phyloP scores from a whole-genome alignment of 1,284 basidiomycete species.

The Rhodotorula sp. region DNA sequence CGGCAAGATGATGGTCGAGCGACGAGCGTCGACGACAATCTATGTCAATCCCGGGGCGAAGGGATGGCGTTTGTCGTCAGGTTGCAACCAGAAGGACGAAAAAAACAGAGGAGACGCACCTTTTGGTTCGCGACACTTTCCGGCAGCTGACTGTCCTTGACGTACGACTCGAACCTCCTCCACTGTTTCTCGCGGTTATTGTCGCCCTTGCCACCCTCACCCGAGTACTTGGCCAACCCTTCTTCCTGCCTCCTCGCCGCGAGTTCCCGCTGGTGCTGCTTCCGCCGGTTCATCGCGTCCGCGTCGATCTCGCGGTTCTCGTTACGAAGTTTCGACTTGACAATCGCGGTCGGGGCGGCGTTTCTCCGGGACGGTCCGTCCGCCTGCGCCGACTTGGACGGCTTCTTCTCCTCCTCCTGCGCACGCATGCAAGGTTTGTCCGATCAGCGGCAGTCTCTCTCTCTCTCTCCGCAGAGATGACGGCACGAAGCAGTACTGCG shows the following conservation, averaged over 20 bases:
- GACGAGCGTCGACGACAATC: slow-evolving; percentile 88
- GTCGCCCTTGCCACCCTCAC: slow-evolving; percentile 65
- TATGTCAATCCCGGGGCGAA: slow-evolving; percentile 48
- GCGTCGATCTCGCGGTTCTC: slow-evolving; percentile 72
- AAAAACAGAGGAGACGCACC: slow-evolving; percentile 55
- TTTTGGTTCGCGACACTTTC: slow-evolving; percentile 69
- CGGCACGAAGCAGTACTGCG: neutral
- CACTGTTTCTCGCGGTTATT: slow-evolving; percentile 68
- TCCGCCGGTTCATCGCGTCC: slow-evolving; percentile 65
- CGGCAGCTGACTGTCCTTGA: slow-evolving; percentile 85
- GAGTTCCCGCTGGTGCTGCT: slow-evolving; percentile 83
- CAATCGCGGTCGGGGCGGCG: slow-evolving; percentile 35
- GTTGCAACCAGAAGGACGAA: neutral
- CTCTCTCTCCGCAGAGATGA: too few species aligned
- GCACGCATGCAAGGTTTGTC: neutral
- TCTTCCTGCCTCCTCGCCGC: slow-evolving; percentile 75
- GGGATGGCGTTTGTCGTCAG: neutral
- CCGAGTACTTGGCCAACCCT: slow-evolving; percentile 79
- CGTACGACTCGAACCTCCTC: slow-evolving; percentile 96
- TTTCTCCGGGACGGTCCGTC: slow-evolving; percentile 42
- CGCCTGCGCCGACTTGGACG: slow-evolving; percentile 60
- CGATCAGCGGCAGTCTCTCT: neutral
- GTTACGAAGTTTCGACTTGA: slow-evolving; percentile 70
- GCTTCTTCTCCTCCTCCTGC: slow-evolving; percentile 48
- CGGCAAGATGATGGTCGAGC: slow-evolving; percentile 84